Conservation (phyloP, 2,329 filamentous ascomycete species). For the Aspergillus luchuensis region DNA sequence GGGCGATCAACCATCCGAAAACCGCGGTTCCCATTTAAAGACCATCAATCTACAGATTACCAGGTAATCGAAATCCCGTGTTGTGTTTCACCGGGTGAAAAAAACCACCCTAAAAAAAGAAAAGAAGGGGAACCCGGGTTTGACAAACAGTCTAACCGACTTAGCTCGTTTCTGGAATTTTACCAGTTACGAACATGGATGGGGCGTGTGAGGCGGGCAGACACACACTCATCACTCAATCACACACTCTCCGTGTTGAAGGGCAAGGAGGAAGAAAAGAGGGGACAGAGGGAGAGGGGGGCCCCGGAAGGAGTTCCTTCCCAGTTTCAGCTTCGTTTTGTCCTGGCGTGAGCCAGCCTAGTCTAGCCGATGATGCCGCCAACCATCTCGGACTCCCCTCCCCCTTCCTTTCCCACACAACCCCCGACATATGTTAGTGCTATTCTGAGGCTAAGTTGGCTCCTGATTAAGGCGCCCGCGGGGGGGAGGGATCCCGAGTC, state of each 20-base stretch:
- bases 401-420: neutral
- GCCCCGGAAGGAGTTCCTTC: neutral
- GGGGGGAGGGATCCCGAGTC: neutral
- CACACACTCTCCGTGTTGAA: too few relatives aligned
- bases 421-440: neutral
- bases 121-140: neutral
- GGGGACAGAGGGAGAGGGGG: neutral
- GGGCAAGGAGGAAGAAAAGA: neutral
- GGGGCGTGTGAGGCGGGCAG: neutral
- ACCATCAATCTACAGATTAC: too few relatives aligned
- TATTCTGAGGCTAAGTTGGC: neutral
- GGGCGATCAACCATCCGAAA: neutral
- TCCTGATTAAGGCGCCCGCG: neutral
- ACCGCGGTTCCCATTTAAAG: neutral
- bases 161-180: conserved; percentile 26
- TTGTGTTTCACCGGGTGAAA: neutral
- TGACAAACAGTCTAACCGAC: conserved; percentile 8
- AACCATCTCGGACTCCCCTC: neutral
- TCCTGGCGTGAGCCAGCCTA: conserved; percentile 1
- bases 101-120: conserved; percentile 8
- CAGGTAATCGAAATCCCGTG: neutral
- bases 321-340: conserved; percentile 24
- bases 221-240: too few relatives aligned
- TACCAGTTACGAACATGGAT: conserved; percentile 15
- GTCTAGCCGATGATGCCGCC: conserved; percentile 3